phyloP scores from a whole-genome alignment of 2,329 filamentous ascomycete species.

The Calonectria hawksworthii region DNA sequence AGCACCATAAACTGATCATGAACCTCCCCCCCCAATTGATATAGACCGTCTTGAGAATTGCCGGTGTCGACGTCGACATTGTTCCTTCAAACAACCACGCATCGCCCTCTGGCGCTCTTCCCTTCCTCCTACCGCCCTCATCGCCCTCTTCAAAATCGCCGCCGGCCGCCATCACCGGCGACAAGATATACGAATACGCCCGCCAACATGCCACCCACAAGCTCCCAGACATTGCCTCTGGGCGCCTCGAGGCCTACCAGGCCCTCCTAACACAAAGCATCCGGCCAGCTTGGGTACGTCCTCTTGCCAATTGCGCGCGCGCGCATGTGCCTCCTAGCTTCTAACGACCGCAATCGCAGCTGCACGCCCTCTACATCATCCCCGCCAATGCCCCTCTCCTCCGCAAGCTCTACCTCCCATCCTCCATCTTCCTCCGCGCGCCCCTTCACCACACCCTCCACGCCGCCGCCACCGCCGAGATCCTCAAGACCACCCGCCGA shows the following conservation, averaged over 20 bases:
- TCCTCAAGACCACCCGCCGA: conserved; percentile 73
- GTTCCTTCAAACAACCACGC: conserved; percentile 91
- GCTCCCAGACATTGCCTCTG: conserved; percentile 64
- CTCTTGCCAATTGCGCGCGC: neutral
- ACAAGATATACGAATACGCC: conserved; percentile 78
- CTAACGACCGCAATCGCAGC: conserved; percentile 55
- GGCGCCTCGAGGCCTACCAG: conserved; percentile 80
- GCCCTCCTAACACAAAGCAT: conserved; percentile 83
- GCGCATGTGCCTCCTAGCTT: neutral
- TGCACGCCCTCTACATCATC: conserved; percentile 86
- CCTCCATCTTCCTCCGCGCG: conserved; percentile 72
- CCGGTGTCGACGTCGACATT: conserved; percentile 75
- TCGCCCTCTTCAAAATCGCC: conserved; percentile 59
- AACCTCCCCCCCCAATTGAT: neutral
- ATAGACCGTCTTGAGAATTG: conserved; percentile 87
- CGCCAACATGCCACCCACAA: conserved; percentile 58
- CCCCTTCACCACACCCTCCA: conserved; percentile 77
- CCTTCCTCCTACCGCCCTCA: conserved; percentile 80
- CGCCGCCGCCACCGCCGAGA: conserved; percentile 79
- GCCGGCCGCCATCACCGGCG: conserved; percentile 64
- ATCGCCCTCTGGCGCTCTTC: conserved; percentile 88
- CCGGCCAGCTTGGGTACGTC: conserved; percentile 85
- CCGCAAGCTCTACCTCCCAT: conserved; percentile 79
- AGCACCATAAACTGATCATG: neutral
- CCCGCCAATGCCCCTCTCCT: conserved; percentile 78